Evolutionary conservation across 2,329 filamentous ascomycete species (phyloP).

Genomic region (Alternaria panax): DNA sequence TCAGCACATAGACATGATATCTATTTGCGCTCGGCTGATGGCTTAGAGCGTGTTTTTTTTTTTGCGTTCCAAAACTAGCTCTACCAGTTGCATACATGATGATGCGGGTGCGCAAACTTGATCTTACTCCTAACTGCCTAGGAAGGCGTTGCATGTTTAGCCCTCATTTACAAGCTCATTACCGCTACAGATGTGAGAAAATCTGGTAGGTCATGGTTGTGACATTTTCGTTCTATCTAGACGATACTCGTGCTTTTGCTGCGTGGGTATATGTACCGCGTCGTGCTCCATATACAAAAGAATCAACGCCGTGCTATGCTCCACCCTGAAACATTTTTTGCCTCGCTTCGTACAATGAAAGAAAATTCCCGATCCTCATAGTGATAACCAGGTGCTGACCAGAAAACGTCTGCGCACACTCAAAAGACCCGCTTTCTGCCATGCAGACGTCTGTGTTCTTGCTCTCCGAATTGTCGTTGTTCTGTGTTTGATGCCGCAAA

Average conservation of each 20-base stretch:
- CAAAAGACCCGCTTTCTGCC: neutral
- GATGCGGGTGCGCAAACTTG: neutral
- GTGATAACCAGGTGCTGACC: neutral
- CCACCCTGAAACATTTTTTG: neutral
- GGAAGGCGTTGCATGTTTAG: neutral
- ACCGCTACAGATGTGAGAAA: neutral
- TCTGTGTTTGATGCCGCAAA: neutral
- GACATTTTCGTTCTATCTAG: neutral
- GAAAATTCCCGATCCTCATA: neutral
- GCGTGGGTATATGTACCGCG: constrained; percentile 12
- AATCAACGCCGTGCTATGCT: constrained; percentile 4
- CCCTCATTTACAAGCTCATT: neutral
- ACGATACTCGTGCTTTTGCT: neutral
- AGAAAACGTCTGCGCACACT: neutral
- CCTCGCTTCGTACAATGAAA: neutral
- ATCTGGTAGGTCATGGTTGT: neutral
- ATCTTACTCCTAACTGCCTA: neutral
- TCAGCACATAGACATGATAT: constrained; percentile 1
- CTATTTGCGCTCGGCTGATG: constrained; percentile 1
- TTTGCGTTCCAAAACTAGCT: neutral
- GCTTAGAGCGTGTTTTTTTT: constrained; percentile 1
- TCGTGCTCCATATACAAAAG: neutral
- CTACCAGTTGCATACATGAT: neutral
- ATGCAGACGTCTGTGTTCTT: neutral
- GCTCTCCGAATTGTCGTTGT: neutral